A percentile compares a stretch with the other conserved stretches of the same genome.
These are phyloP conservation scores for Blastosporella zonata DNA, from an alignment of 1,284 basidiomycete species.

Conservation along the genomic window DNA sequence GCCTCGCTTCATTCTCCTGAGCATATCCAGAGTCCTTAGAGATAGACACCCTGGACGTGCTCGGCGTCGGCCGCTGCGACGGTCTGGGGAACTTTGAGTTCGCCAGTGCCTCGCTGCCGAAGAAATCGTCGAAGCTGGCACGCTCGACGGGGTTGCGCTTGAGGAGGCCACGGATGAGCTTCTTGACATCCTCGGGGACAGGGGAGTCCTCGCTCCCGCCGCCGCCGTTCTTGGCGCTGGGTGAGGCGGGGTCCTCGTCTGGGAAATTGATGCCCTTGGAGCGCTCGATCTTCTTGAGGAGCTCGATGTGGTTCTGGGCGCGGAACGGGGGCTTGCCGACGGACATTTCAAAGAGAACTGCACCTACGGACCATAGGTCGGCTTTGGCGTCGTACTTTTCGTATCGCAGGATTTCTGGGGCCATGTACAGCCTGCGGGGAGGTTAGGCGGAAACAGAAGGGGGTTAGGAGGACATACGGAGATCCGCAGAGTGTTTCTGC, in stretches of 20 bases:
- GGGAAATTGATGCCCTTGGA: conserved; percentile 88
- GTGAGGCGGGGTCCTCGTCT: conserved; percentile 69
- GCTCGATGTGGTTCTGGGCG: conserved; percentile 94
- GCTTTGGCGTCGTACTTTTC: conserved; percentile 99
- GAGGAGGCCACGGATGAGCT: conserved; percentile 79
- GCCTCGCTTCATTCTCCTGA: conserved; percentile 15
- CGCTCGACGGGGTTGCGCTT: conserved; percentile 85
- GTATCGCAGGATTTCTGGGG: conserved; percentile 95
- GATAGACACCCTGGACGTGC: background rate
- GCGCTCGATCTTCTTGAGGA: conserved; percentile 90
- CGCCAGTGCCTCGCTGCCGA: conserved; percentile 77
- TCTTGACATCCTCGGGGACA: conserved; percentile 86
- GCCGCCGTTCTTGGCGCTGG: conserved; percentile 30
- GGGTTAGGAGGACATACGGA: conserved; percentile 57
- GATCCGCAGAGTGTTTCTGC: conserved; percentile 98
- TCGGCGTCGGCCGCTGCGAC: conserved; percentile 27
- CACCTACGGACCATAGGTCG: conserved; percentile 97
- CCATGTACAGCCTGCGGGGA: conserved; percentile 86
- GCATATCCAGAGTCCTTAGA: conserved; percentile 14
- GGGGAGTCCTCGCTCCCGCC: conserved; percentile 46
- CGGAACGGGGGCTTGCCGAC: conserved; percentile 94
- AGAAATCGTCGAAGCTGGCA: conserved; percentile 91
- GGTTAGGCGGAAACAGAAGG: background rate
- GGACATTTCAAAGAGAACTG: conserved; percentile 94
- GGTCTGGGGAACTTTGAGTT: conserved; percentile 72